These are phyloP conservation scores for Penicillium rolfsii DNA, from an alignment of 2,329 filamentous ascomycete genomes.

Conservation along the genomic window DNA sequence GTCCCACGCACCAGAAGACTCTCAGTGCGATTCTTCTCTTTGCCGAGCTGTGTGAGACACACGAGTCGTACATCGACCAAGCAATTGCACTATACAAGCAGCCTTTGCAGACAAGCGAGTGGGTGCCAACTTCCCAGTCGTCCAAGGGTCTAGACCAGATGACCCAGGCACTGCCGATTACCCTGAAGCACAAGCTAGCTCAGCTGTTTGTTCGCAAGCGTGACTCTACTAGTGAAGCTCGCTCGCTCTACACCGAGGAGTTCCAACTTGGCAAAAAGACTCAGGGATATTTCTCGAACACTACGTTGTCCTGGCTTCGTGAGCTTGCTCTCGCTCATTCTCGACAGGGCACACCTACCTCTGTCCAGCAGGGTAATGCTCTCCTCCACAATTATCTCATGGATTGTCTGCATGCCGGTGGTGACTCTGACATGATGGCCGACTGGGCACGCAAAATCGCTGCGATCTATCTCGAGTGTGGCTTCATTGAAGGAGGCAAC, in stretches of 20 bases:
- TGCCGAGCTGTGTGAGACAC: conserved; percentile 53
- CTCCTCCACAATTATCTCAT: conserved; percentile 48
- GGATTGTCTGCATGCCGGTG: conserved; percentile 47
- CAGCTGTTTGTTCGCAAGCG: conserved; percentile 52
- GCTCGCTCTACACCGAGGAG: conserved; percentile 47
- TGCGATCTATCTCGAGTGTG: conserved; percentile 50
- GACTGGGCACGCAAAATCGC: conserved; percentile 53
- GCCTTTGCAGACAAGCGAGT: conserved; percentile 46
- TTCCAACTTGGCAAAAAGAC: conserved; percentile 50
- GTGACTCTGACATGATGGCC: conserved; percentile 49
- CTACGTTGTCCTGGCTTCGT: conserved; percentile 49
- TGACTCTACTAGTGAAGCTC: conserved; percentile 43
- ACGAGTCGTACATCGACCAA: conserved; percentile 50
- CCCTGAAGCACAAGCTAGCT: conserved; percentile 55
- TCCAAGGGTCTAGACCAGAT: conserved; percentile 37
- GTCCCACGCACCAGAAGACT: conserved; percentile 40
- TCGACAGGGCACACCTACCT: conserved; percentile 44
- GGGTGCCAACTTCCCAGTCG: conserved; percentile 39
- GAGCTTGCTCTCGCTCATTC: conserved; percentile 51
- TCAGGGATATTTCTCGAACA: conserved; percentile 52
- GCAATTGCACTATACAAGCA: conserved; percentile 53
- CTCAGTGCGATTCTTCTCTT: conserved; percentile 45
- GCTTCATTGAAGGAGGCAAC: conserved; percentile 47
- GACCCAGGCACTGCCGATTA: conserved; percentile 46
- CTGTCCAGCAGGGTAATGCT: conserved; percentile 42